A percentile compares a stretch with the other conserved stretches of the same genome.
Conservation (phyloP, 2,329 filamentous ascomycete genomes). For the Pyricularia pennisetigena region DNA sequence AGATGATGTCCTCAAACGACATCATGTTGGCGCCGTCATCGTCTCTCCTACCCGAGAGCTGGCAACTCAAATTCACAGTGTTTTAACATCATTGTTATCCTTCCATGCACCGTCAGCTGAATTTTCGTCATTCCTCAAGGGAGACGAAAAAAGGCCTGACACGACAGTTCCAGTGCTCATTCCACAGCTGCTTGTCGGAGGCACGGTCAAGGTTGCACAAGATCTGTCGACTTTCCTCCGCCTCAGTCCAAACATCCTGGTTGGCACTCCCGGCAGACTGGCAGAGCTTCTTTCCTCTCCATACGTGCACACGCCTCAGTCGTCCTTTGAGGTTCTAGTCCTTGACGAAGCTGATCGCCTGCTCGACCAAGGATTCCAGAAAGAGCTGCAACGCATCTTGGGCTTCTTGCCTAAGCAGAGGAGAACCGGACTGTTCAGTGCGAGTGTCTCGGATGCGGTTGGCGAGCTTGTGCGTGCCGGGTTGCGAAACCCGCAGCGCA, state of each 20-base stretch:
- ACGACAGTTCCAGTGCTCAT: slow-evolving; percentile 21
- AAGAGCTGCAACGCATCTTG: slow-evolving; percentile 79
- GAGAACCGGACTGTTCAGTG: slow-evolving; percentile 87
- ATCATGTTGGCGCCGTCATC: slow-evolving; percentile 85
- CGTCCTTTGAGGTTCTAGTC: slow-evolving; percentile 84
- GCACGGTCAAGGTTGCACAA: slow-evolving; percentile 65
- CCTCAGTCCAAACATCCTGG: slow-evolving; percentile 76
- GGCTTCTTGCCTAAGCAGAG: slow-evolving; percentile 82
- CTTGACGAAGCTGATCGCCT: slow-evolving; percentile 91
- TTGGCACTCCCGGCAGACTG: slow-evolving; percentile 78
- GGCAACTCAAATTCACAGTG: slow-evolving; percentile 79
- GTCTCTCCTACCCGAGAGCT: slow-evolving; percentile 90
- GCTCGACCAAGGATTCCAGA: slow-evolving; percentile 88
- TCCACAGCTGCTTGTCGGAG: slow-evolving; percentile 62
- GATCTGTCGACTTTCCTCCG: slow-evolving; percentile 80
- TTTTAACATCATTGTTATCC: slow-evolving; percentile 64
- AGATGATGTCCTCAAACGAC: slow-evolving; percentile 75
- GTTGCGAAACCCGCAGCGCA: slow-evolving; percentile 86
- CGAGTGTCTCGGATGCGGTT: slow-evolving; percentile 91
- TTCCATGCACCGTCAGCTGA: slow-evolving; percentile 78
- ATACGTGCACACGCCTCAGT: slow-evolving; percentile 79
- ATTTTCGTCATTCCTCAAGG: slow-evolving; percentile 41
- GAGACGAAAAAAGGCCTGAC: slow-evolving; percentile 43
- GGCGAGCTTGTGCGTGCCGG: slow-evolving; percentile 88
- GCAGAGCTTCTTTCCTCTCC: slow-evolving; percentile 79